Evolutionary conservation across 768 basidiomycete genomes (phyloP).

Genomic region (Mycena haematopus): DNA sequence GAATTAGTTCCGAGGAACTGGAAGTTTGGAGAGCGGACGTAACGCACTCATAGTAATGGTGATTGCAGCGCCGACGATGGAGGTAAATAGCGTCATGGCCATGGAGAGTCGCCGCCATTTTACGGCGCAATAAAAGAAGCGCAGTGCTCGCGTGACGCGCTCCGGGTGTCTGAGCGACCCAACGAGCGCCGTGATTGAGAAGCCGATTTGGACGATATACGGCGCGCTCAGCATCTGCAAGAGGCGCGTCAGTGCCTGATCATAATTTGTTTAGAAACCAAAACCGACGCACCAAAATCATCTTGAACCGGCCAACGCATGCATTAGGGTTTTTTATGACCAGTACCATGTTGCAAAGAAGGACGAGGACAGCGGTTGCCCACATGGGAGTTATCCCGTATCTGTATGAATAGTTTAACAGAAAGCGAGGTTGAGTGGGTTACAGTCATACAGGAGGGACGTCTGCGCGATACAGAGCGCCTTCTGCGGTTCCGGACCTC

Average conservation of each 20-base stretch:
- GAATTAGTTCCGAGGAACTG: background rate
- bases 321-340: constrained; percentile 26
- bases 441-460: constrained; percentile 37
- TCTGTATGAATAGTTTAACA: no score
- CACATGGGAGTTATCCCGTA: constrained; percentile 48
- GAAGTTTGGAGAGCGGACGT: background rate
- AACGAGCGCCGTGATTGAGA: constrained; percentile 39
- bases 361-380: constrained; percentile 43
- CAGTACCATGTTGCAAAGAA: constrained; percentile 41
- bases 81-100: constrained; percentile 36
- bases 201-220: constrained; percentile 39
- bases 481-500: constrained; percentile 42
- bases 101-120: constrained; percentile 31
- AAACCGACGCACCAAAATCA: constrained; percentile 33
- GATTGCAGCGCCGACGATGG: constrained; percentile 37
- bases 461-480: constrained; percentile 52
- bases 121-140: constrained; percentile 42
- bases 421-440: no score
- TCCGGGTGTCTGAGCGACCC: constrained; percentile 37
- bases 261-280: background rate
- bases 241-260: background rate
- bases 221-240: constrained; percentile 44
- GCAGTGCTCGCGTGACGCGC: constrained; percentile 33
- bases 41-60: constrained; percentile 38
- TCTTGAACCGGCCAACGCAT: constrained; percentile 26